phyloP scores from a whole-genome alignment of 257 asterid genomes.

The Osmanthus fragrans region DNA sequence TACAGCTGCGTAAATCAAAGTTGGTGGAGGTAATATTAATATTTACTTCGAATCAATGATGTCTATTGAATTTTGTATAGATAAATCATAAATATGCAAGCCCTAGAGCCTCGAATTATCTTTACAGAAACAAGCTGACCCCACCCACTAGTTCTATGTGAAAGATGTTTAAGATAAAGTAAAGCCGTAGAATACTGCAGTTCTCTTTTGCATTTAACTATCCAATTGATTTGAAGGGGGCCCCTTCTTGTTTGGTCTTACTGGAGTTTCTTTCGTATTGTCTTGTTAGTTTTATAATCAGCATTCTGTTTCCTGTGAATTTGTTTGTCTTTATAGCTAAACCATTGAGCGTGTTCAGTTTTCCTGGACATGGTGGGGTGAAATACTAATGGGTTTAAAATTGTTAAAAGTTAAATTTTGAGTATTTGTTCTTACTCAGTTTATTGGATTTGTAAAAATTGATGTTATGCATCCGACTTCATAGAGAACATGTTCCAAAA shows the following conservation, averaged over 20 bases:
- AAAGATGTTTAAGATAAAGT: background rate
- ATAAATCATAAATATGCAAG: background rate
- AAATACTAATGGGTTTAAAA: background rate
- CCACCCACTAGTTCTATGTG: too few species aligned
- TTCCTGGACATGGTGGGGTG: background rate
- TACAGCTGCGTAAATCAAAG: conserved; percentile 69
- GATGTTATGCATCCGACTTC: too few species aligned
- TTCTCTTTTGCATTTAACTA: background rate
- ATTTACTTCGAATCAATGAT: background rate
- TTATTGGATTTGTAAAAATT: too few species aligned
- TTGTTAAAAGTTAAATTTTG: too few species aligned
- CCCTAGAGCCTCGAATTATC: background rate
- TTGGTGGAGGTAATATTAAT: conserved; percentile 53
- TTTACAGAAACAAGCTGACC: background rate
- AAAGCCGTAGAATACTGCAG: background rate
- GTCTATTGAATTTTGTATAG: background rate
- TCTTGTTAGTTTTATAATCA: background rate
- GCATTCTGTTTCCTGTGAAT: background rate
- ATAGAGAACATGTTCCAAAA: too few species aligned
- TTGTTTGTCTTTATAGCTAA: background rate
- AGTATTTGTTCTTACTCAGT: background rate
- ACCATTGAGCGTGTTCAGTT: background rate
- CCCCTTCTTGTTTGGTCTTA: too few species aligned
- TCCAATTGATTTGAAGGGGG: background rate
- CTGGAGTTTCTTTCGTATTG: too few species aligned